phyloP scores from a whole-genome alignment of 2,329 filamentous ascomycete species.

The Coniochaeta ligniaria region DNA sequence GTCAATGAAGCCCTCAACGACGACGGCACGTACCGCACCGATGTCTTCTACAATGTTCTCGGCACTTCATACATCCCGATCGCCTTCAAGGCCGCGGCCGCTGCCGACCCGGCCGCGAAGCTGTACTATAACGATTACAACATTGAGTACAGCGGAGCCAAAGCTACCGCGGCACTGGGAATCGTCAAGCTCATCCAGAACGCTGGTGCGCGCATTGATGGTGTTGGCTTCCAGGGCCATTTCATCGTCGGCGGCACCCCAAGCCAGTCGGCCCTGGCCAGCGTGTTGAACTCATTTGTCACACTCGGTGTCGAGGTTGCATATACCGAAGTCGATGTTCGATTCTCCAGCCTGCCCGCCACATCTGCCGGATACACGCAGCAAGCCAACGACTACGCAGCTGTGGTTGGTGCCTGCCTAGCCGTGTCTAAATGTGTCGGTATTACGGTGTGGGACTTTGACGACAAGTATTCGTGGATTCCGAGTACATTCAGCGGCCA shows the following conservation, averaged over 20 bases:
- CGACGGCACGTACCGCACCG: slow-evolving; percentile 43
- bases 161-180: slow-evolving; percentile 34
- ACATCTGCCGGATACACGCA: slow-evolving; percentile 29
- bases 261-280: slow-evolving; percentile 31
- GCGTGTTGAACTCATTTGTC: slow-evolving; percentile 42
- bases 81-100: slow-evolving; percentile 48
- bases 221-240: slow-evolving; percentile 56
- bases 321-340: slow-evolving; percentile 56
- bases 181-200: slow-evolving; percentile 37
- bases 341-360: slow-evolving; percentile 32
- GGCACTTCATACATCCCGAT: slow-evolving; percentile 50
- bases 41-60: slow-evolving; percentile 47
- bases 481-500: slow-evolving; percentile 26
- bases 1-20: slow-evolving; percentile 58
- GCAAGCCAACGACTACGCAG: slow-evolving; percentile 39
- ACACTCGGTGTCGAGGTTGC: slow-evolving; percentile 48
- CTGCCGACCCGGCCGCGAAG: slow-evolving; percentile 47
- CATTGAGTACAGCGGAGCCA: slow-evolving; percentile 44
- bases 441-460: slow-evolving; percentile 34
- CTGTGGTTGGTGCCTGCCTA: slow-evolving; percentile 26
- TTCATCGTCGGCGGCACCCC: slow-evolving; percentile 49
- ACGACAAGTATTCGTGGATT: slow-evolving; percentile 34
- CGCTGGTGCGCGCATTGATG: slow-evolving; percentile 50
- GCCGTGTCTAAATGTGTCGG: slow-evolving; percentile 29
- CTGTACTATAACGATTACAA: slow-evolving; percentile 54